Evolutionary conservation across 2,329 filamentous ascomycete genomes (phyloP).

Genomic region (Cladosporium oxysporum): DNA sequence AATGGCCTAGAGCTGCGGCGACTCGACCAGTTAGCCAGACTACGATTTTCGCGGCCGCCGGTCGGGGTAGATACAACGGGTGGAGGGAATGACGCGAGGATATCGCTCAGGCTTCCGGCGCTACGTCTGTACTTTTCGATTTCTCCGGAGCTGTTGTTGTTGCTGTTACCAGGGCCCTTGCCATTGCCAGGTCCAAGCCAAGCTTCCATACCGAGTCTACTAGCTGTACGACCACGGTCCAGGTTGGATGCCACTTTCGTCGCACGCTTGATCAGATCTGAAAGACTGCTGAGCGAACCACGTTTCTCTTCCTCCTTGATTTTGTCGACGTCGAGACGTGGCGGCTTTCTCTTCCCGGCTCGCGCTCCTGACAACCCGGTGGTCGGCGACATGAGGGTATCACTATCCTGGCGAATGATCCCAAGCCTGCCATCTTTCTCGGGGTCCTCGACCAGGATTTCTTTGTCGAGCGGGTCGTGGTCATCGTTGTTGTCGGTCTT

Average conservation of each 20-base stretch:
- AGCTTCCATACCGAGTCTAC: constrained; percentile 53
- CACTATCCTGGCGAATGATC: constrained; percentile 33
- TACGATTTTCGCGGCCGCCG: not conserved
- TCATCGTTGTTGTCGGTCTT: not conserved
- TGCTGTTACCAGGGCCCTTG: not conserved
- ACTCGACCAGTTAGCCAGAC: constrained; percentile 22
- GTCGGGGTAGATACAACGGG: constrained; percentile 37
- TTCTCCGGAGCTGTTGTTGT: constrained; percentile 21
- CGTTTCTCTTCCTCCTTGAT: constrained; percentile 79
- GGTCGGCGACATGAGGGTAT: constrained; percentile 35
- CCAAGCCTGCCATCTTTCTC: constrained; percentile 34
- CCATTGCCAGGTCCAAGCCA: constrained; percentile 45
- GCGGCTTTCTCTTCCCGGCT: constrained; percentile 57
- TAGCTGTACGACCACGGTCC: constrained; percentile 73
- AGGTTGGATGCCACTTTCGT: constrained; percentile 85
- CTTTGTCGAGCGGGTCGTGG: constrained; percentile 26
- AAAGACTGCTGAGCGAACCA: constrained; percentile 87
- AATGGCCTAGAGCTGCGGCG: constrained; percentile 28
- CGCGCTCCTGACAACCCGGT: constrained; percentile 42
- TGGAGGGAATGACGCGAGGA: constrained; percentile 65
- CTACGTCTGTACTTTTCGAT: constrained; percentile 40
- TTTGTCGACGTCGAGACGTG: constrained; percentile 77
- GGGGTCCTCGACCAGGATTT: constrained; percentile 31
- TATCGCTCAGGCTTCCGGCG: constrained; percentile 62
- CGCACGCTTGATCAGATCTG: constrained; percentile 85